Evolutionary conservation across 192 early-diverging fungal species (phyloP).

Genomic region (Radiomyces spectabilis): DNA sequence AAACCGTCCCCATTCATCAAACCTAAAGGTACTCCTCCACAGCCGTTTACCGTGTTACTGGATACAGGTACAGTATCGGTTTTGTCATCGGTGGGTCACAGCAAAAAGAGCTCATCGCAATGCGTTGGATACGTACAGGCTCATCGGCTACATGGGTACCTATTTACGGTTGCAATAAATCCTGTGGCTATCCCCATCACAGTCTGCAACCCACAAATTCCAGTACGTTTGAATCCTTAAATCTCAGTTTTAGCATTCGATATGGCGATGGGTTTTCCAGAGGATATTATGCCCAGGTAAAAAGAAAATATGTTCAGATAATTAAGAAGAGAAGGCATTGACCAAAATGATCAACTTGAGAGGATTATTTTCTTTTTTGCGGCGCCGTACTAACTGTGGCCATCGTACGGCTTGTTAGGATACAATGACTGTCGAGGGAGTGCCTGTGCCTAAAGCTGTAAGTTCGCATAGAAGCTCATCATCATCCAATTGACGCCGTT

Average conservation of each 20-base stretch:
- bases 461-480: too few species aligned
- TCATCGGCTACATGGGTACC: conserved; percentile 29
- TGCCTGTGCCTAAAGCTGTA: conserved; percentile 6
- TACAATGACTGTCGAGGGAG: conserved; percentile 5
- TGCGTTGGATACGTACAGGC: too few species aligned
- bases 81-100: background rate
- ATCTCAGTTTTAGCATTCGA: conserved; percentile 11
- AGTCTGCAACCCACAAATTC: background rate
- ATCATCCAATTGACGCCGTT: too few species aligned
- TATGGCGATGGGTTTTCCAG: conserved; percentile 23
- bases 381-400: background rate
- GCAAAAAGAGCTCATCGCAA: background rate
- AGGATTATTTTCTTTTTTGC: background rate
- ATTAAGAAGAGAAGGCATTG: too few species aligned
- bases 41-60: conserved; percentile 24
- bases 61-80: conserved; percentile 15
- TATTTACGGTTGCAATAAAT: conserved; percentile 7
- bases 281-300: conserved; percentile 18
- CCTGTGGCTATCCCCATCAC: conserved; percentile 19
- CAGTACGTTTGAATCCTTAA: background rate
- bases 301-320: background rate
- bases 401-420: background rate
- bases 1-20: background rate
- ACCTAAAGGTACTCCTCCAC: conserved; percentile 20
- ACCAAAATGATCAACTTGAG: background rate